Conservation (phyloP, 1,284 basidiomycete species). For the Puccinia triticina region DNA sequence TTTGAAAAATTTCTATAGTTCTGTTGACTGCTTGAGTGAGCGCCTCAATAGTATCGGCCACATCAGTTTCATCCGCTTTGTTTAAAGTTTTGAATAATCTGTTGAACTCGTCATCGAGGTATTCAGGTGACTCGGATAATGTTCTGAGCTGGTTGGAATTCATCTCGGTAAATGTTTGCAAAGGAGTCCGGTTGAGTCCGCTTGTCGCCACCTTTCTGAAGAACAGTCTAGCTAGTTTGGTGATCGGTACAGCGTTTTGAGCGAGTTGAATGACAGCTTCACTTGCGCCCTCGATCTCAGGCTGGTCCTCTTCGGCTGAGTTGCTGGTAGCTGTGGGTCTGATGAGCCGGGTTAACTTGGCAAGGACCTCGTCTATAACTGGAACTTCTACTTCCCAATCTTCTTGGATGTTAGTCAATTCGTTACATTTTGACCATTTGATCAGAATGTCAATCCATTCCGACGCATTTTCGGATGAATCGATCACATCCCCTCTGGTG, state of each 20-base stretch:
- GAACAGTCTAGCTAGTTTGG: background rate
- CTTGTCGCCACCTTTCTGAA: background rate
- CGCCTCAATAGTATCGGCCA: background rate
- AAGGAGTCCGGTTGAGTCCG: background rate
- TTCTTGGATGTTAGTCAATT: background rate
- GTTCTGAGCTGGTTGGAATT: background rate
- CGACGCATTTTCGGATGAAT: too few species aligned
- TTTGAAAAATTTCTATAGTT: background rate
- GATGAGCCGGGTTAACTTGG: background rate
- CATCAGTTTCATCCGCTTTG: background rate
- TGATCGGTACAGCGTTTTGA: background rate
- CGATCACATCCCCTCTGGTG: too few species aligned
- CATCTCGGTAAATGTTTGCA: background rate
- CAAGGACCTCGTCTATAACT: background rate
- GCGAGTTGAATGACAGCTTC: background rate
- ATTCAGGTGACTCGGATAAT: background rate
- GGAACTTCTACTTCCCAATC: background rate
- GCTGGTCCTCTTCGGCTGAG: background rate
- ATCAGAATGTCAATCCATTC: background rate
- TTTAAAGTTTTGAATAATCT: background rate
- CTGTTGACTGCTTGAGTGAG: too few species aligned
- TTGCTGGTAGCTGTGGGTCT: background rate
- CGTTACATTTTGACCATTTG: background rate
- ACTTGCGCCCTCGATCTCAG: background rate
- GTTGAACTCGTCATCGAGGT: background rate